Evolutionary conservation across 164 flowering plant species (phyloP).

Genomic region (Paratinospora sagittata): DNA sequence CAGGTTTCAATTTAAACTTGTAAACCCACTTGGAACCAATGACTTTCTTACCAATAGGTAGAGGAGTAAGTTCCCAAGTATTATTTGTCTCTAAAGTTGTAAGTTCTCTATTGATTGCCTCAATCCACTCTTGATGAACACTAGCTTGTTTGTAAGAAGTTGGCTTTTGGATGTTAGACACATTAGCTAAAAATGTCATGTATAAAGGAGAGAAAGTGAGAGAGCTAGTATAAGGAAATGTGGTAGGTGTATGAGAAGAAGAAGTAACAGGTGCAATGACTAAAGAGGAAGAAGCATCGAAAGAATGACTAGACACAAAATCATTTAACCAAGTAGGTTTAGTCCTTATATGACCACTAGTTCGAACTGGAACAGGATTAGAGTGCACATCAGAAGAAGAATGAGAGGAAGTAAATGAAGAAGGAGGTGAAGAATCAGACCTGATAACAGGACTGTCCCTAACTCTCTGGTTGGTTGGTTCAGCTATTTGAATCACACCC

Average conservation of each 20-base stretch:
- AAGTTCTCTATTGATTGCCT: neutral
- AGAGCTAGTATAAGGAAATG: neutral
- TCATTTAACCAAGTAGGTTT: neutral
- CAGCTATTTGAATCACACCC: no score
- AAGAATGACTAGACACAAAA: neutral
- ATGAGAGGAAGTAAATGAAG: no score
- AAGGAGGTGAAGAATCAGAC: neutral
- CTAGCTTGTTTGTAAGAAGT: neutral
- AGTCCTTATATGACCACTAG: no score
- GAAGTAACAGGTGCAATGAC: neutral
- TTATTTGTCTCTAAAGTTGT: neutral
- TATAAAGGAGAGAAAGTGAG: neutral
- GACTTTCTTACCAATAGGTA: neutral
- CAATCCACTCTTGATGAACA: neutral
- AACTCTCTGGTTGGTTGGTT: no score
- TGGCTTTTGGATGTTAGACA: neutral
- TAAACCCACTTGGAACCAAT: neutral
- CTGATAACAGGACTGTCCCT: no score
- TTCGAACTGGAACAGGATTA: neutral
- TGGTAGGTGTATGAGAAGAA: neutral
- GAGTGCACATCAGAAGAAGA: no score
- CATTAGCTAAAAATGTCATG: no score
- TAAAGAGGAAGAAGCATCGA: neutral
- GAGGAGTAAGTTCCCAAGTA: neutral
- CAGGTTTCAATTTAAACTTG: neutral